Evolutionary conservation across 306 rosid species (phyloP).

Genomic region (Senna siamea): DNA sequence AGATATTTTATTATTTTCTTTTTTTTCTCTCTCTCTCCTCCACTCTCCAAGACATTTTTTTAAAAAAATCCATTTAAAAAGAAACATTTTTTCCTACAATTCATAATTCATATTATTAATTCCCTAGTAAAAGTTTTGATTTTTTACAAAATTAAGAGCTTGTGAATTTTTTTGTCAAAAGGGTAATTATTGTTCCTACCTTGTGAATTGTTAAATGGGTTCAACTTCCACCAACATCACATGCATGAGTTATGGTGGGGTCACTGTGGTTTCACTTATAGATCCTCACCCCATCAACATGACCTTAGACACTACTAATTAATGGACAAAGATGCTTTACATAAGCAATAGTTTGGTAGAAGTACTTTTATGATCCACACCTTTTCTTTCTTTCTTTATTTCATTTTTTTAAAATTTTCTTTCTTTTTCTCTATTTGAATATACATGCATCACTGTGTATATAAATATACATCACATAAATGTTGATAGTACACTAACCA

Average conservation of each 20-base stretch:
- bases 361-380: conserved; percentile 37
- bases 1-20: conserved; percentile 20
- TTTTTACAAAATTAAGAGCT: too few relatives aligned
- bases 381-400: not conserved
- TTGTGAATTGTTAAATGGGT: conserved; percentile 30
- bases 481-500: conserved; percentile 42
- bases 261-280: conserved; percentile 36
- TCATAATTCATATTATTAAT: too few relatives aligned
- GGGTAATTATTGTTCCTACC: conserved; percentile 18
- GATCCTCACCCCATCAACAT: conserved; percentile 44
- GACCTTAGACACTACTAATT: conserved; percentile 38
- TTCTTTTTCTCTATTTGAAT: too few relatives aligned
- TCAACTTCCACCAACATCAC: conserved; percentile 49
- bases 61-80: too few relatives aligned
- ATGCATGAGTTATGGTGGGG: conserved; percentile 46
- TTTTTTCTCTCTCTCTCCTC: not conserved
- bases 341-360: conserved; percentile 41
- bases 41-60: too few relatives aligned
- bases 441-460: not conserved
- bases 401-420: too few relatives aligned
- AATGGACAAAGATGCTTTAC: conserved; percentile 40
- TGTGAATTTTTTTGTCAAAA: not conserved
- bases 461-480: conserved; percentile 38
- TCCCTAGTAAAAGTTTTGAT: too few relatives aligned
- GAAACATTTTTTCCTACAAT: too few relatives aligned